Conservation (phyloP, 2,329 filamentous ascomycete genomes). For the Aureobasidium mangrovei region DNA sequence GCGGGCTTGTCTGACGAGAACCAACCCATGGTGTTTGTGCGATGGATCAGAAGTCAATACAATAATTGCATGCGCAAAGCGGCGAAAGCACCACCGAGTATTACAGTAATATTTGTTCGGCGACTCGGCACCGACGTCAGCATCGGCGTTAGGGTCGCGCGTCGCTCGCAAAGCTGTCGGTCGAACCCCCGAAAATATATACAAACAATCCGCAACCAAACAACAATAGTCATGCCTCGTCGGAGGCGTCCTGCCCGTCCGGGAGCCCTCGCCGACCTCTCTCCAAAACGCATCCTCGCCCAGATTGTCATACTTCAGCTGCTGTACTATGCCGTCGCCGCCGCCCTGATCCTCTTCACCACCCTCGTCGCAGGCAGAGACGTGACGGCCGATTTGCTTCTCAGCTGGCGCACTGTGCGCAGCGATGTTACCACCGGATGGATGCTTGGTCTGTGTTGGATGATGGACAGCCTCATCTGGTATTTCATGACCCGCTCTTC, state of each 20-base stretch:
- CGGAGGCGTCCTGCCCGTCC: constrained; percentile 55
- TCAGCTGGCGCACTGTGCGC: constrained; percentile 55
- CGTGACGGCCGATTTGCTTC: constrained; percentile 49
- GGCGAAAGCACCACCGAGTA: no score
- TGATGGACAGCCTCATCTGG: constrained; percentile 57
- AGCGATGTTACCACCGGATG: constrained; percentile 62
- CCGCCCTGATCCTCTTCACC: constrained; percentile 57
- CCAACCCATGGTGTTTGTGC: constrained; percentile 25
- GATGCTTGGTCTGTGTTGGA: constrained; percentile 60
- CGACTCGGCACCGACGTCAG: neutral
- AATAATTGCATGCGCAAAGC: no score
- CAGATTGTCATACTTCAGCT: constrained; percentile 58
- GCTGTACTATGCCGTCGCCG: constrained; percentile 55
- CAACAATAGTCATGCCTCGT: constrained; percentile 36
- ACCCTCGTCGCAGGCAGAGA: constrained; percentile 55
- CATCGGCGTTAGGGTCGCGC: neutral
- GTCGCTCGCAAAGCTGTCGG: neutral
- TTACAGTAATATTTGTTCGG: neutral
- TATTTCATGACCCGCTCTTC: constrained; percentile 31
- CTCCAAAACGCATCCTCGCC: constrained; percentile 56
- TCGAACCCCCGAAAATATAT: neutral
- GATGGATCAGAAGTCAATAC: no score
- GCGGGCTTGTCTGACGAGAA: constrained; percentile 24
- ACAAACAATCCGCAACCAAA: neutral
- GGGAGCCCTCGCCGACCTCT: constrained; percentile 57